phyloP scores from a whole-genome alignment of 2,329 filamentous ascomycete species.

The Claviceps pazoutovae region DNA sequence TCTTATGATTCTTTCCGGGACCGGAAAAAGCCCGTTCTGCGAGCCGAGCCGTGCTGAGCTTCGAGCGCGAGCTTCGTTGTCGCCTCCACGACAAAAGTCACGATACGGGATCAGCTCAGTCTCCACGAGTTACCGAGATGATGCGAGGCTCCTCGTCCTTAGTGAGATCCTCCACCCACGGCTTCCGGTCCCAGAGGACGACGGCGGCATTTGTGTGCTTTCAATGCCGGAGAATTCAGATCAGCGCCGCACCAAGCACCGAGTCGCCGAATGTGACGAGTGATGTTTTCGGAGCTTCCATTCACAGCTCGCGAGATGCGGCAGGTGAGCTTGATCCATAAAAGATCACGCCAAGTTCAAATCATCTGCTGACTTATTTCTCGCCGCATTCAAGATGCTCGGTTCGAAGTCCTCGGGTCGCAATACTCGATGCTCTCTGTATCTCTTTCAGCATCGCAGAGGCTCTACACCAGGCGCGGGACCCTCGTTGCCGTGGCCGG shows the following conservation, averaged over 20 bases:
- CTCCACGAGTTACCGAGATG: conserved; percentile 5
- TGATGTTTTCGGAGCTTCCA: conserved; percentile 41
- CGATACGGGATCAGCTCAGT: no score
- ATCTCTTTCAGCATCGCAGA: conserved; percentile 81
- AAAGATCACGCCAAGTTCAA: not conserved
- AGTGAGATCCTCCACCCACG: conserved; percentile 21
- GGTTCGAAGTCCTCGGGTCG: conserved; percentile 83
- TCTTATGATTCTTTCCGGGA: not conserved
- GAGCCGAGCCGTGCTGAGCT: not conserved
- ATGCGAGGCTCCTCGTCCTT: conserved; percentile 32
- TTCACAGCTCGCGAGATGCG: conserved; percentile 31
- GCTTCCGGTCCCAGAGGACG: conserved; percentile 14
- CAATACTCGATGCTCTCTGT: conserved; percentile 92
- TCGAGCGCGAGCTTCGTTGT: not conserved
- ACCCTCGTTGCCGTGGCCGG: conserved; percentile 83
- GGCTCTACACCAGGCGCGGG: conserved; percentile 81
- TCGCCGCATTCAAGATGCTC: conserved; percentile 55
- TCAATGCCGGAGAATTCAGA: conserved; percentile 47
- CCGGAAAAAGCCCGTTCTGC: conserved; percentile 20
- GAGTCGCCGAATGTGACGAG: conserved; percentile 34
- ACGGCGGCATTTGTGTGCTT: conserved; percentile 30
- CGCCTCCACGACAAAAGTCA: no score
- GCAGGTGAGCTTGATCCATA: conserved; percentile 29
- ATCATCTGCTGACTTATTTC: not conserved
- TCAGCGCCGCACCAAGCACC: conserved; percentile 46